Base-by-base conservation (phyloP, 2,329 filamentous ascomycete genomes). In the Fusarium siculi region DNA sequence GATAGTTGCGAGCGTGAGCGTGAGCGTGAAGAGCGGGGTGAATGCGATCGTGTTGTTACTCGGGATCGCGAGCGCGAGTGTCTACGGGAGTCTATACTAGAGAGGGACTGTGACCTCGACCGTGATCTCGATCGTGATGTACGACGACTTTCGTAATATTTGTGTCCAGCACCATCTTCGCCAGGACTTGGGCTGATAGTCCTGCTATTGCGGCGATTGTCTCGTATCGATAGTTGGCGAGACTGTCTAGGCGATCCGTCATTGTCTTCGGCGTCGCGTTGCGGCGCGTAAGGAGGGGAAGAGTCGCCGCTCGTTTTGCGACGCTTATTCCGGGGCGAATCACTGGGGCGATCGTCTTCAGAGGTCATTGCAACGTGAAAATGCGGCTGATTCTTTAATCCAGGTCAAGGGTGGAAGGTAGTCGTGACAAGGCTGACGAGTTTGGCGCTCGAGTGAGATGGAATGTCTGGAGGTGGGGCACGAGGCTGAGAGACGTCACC, bases 81-180 rank as follows among this genome's bases (percentile, higher is more conserved):
- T 36, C 82, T 78, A 46, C 77, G 76, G 70, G 82, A 83, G 30
- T 81, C 80, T 40, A 83, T 83, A 52, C 76, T 81, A 21, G 83
- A 83, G 54, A 72, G 78, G 6, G 81, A 83, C 14, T 76, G 76
- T 11, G 81, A 82, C 61, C 79, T 75, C 34, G 81, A 79, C 32
- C 78, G 76, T 21, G 80, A 80, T 39, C 72, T 76, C 42, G 80
- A 81, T 11, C 74, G 77, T 14, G 82, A 82, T 23, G 79, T 77
- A 34, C 74, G 76, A 19, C 78, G 76, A 12, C 78, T 79, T 39
- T 76, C 78, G 55, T 80, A 80, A 34, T 77, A 71, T 37, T 78
- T 73, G 66, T 74, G 68, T 68, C 70, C 42, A 60, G 74, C 53
- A 63, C 25, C 75, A 53, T 75, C 73, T 37, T 54, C 77, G 55